A percentile compares a stretch with the other conserved stretches of the same genome.
These are phyloP conservation scores for Viola pubescens DNA, from an alignment of 441 rosid genomes.

Conservation along the genomic window DNA sequence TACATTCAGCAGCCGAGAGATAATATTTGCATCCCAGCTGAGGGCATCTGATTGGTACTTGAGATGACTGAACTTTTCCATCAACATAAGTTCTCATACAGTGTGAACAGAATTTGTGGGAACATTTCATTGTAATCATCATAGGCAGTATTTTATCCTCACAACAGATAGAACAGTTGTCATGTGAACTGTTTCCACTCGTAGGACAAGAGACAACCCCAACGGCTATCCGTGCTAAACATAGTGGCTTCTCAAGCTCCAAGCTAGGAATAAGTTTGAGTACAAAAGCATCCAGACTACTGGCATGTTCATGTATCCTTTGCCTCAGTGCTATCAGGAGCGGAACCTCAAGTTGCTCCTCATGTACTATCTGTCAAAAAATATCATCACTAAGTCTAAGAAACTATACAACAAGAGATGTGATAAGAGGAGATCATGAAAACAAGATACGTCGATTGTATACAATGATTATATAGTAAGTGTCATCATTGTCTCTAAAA, in stretches of 20 bases:
- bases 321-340: conserved; percentile 68
- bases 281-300: conserved; percentile 55
- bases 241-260: conserved; percentile 50
- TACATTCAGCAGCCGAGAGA: conserved; percentile 54
- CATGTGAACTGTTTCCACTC: conserved; percentile 32
- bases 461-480: no score
- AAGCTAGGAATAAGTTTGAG: conserved; percentile 47
- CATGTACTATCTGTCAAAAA: conserved; percentile 46
- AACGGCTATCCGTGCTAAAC: conserved; percentile 68
- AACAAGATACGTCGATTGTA: conserved; percentile 1
- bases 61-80: conserved; percentile 63
- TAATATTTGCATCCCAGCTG: conserved; percentile 72
- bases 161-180: conserved; percentile 75
- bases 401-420: conserved; percentile 8
- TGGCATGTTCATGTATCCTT: conserved; percentile 56
- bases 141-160: conserved; percentile 65
- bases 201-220: conserved; percentile 57
- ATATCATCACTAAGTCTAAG: conserved; percentile 10
- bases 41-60: conserved; percentile 85
- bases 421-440: background rate
- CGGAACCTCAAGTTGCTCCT: conserved; percentile 55
- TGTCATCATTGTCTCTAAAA: no score
- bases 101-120: conserved; percentile 87
- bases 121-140: conserved; percentile 76
- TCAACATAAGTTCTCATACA: conserved; percentile 85